Evolutionary conservation across 2,329 filamentous ascomycete species (phyloP).

Genomic region (Sporothrix curviconia): DNA sequence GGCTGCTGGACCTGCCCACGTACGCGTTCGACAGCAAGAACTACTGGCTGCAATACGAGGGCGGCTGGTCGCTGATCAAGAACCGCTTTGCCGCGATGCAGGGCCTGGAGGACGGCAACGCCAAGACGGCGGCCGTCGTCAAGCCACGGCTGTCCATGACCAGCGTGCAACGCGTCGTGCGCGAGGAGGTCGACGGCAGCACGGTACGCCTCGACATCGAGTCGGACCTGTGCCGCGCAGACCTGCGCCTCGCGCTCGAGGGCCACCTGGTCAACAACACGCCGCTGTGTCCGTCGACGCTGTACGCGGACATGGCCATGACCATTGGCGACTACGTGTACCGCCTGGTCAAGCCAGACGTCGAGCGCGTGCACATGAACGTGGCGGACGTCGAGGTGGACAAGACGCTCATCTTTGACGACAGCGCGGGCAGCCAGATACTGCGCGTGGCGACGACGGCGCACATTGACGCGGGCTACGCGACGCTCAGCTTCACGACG

Average conservation of each 20-base stretch:
- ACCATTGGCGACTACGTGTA: constrained; percentile 60
- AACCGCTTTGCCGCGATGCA: constrained; percentile 43
- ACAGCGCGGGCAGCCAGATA: constrained; percentile 44
- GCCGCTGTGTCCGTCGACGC: constrained; percentile 56
- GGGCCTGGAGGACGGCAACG: constrained; percentile 29
- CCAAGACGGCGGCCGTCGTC: constrained; percentile 20
- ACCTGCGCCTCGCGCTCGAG: constrained; percentile 53
- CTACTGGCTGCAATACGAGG: constrained; percentile 59
- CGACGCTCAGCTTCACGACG: constrained; percentile 52
- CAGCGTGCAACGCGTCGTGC: constrained; percentile 57
- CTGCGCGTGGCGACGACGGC: constrained; percentile 55
- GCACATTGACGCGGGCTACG: constrained; percentile 47
- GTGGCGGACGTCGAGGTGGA: constrained; percentile 61
- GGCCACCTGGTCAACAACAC: constrained; percentile 64
- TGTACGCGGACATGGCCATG: constrained; percentile 44
- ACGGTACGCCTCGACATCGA: constrained; percentile 55
- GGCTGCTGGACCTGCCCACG: constrained; percentile 56
- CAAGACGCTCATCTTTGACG: constrained; percentile 59
- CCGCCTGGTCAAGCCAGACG: constrained; percentile 53
- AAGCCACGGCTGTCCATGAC: constrained; percentile 55
- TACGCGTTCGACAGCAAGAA: constrained; percentile 70
- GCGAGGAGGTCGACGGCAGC: constrained; percentile 56
- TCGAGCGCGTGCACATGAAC: constrained; percentile 51
- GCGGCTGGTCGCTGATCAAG: constrained; percentile 68
- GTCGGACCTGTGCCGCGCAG: constrained; percentile 58